Conservation (phyloP, 2,329 filamentous ascomycete species). For the Xylariales sp. region DNA sequence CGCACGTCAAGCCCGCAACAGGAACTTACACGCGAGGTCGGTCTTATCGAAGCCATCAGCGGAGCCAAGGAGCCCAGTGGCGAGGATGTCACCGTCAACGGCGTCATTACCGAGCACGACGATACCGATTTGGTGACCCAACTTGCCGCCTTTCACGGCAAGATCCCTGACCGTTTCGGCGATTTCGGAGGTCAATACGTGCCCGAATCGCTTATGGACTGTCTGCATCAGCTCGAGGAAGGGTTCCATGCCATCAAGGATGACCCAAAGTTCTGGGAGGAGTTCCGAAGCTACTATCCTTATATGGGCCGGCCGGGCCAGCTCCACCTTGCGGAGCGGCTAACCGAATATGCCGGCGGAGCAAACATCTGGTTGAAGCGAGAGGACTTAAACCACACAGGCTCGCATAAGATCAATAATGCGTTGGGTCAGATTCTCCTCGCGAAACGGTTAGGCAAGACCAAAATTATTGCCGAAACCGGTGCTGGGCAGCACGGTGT, state of each 20-base stretch:
- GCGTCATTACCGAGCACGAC: slow-evolving; percentile 52
- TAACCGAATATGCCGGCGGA: slow-evolving; percentile 85
- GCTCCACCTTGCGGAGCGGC: slow-evolving; percentile 79
- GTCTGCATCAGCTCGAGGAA: slow-evolving; percentile 80
- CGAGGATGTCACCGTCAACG: slow-evolving; percentile 60
- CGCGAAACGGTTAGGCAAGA: slow-evolving; percentile 84
- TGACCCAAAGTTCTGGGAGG: slow-evolving; percentile 92
- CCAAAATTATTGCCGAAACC: slow-evolving; percentile 94
- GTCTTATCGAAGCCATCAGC: slow-evolving; percentile 63
- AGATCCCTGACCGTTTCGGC: slow-evolving; percentile 82
- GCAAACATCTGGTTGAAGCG: slow-evolving; percentile 98
- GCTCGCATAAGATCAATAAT: slow-evolving; percentile 99
- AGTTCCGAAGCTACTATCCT: slow-evolving; percentile 91
- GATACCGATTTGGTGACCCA: slow-evolving; percentile 67
- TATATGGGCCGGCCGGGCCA: slow-evolving; percentile 96
- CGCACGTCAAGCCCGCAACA: slow-evolving; percentile 33
- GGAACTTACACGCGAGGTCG: slow-evolving; percentile 57
- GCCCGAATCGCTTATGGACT: slow-evolving; percentile 97
- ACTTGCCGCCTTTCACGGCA: slow-evolving; percentile 74
- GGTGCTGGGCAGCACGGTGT: slow-evolving; percentile 97
- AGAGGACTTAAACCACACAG: slow-evolving; percentile 96
- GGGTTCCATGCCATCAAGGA: slow-evolving; percentile 86
- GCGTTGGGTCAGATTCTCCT: slow-evolving; percentile 89
- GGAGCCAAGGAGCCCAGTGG: slow-evolving; percentile 56
- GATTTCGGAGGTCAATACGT: slow-evolving; percentile 98